phyloP scores from a whole-genome alignment of 2,329 filamentous ascomycete genomes.

The Clonostachys rosea region DNA sequence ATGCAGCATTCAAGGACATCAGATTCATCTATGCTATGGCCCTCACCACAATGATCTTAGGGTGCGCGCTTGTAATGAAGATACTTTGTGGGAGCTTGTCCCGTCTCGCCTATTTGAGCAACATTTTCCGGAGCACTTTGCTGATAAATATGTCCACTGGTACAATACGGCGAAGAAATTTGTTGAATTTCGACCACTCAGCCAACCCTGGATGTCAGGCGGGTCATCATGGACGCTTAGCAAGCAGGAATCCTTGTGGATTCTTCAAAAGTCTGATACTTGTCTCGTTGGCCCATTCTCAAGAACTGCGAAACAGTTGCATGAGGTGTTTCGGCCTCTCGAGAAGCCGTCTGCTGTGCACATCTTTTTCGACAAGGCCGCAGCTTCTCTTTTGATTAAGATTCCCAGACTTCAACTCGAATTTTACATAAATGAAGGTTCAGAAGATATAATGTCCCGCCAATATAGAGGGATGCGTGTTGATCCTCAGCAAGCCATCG shows the following conservation, averaged over 20 bases:
- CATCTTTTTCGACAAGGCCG: background rate
- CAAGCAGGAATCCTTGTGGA: too few species aligned
- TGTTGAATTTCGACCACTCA: too few species aligned
- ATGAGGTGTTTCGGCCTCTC: background rate
- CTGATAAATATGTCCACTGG: slow-evolving; percentile 38
- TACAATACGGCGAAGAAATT: slow-evolving; percentile 16
- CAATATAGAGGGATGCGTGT: slow-evolving; percentile 46
- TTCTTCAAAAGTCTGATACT: too few species aligned
- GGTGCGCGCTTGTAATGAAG: background rate
- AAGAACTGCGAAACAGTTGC: too few species aligned
- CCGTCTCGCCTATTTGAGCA: slow-evolving; percentile 18
- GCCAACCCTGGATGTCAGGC: too few species aligned
- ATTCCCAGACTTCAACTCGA: slow-evolving; percentile 41
- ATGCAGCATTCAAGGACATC: background rate
- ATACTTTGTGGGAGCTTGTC: slow-evolving; percentile 17
- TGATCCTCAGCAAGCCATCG: slow-evolving; percentile 37
- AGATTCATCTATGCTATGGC: background rate
- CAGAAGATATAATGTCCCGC: slow-evolving; percentile 28
- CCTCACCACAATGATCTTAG: background rate
- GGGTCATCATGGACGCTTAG: too few species aligned
- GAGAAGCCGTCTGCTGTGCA: background rate
- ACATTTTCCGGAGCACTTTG: slow-evolving; percentile 28
- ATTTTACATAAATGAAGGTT: slow-evolving; percentile 30
- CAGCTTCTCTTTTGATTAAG: slow-evolving; percentile 26
- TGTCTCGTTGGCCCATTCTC: too few species aligned